Percentiles rank a stretch among this genome's conserved stretches.
Evolutionary conservation across 1,284 basidiomycete species (phyloP).

Genomic region (Trichosporon sp.): DNA sequence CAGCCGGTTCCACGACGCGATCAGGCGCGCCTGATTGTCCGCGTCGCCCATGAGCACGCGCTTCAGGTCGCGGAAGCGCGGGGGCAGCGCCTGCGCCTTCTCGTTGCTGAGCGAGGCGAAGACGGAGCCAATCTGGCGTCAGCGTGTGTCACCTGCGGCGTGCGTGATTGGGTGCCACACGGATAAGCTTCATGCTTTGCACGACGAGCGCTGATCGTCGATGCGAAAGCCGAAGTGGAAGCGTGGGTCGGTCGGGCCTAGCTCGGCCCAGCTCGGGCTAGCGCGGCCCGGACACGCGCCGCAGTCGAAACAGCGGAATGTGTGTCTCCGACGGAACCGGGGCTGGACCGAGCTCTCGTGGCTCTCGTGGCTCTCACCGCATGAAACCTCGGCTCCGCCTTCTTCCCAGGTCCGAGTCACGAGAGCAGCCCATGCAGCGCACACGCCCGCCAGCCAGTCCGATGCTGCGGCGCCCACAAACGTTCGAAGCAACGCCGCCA

Average conservation of each 20-base stretch:
- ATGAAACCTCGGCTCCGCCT: background rate
- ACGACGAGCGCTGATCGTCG: background rate
- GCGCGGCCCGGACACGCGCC: background rate
- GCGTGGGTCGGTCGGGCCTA: too few relatives aligned
- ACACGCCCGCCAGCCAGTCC: too few relatives aligned
- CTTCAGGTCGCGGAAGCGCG: slow-evolving; percentile 61
- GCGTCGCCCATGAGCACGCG: slow-evolving; percentile 50
- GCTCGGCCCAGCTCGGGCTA: too few relatives aligned
- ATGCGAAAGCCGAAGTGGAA: too few relatives aligned
- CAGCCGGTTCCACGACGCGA: slow-evolving; percentile 59
- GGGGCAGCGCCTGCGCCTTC: slow-evolving; percentile 52
- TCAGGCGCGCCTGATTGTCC: slow-evolving; percentile 53
- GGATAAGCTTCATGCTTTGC: background rate
- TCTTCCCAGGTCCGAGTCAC: background rate
- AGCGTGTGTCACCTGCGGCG: background rate
- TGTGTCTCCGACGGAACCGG: background rate
- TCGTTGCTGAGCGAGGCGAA: slow-evolving; percentile 58
- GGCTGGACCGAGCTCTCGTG: background rate
- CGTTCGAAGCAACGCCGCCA: background rate
- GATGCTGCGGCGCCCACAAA: background rate
- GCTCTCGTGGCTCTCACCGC: background rate
- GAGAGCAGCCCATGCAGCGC: too few relatives aligned
- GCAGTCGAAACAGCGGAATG: background rate
- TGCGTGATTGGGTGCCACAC: background rate
- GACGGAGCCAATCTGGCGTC: slow-evolving; percentile 55